phyloP scores from a whole-genome alignment of 768 basidiomycete species.

The Strobilomyces confusus region DNA sequence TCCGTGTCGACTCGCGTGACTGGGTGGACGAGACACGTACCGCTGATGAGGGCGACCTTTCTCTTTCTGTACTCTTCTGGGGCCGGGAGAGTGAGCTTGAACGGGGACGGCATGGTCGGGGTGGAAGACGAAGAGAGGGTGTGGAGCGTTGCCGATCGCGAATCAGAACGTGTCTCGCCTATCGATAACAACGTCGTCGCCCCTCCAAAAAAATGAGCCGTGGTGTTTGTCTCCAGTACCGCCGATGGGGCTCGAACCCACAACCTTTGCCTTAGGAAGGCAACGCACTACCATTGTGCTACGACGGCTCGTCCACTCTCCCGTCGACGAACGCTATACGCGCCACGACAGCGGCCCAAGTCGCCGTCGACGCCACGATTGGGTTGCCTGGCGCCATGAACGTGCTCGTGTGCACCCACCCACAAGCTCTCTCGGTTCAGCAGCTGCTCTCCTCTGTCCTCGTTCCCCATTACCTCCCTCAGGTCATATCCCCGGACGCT shows the following conservation, averaged over 20 bases:
- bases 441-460: conserved; percentile 57
- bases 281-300: conserved; percentile 39
- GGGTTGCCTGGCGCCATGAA: conserved; percentile 43
- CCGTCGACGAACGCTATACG: background rate
- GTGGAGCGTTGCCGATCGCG: conserved; percentile 3
- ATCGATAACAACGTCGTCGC: background rate
- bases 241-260: conserved; percentile 37
- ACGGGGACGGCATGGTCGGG: conserved; percentile 23
- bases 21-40: conserved; percentile 38
- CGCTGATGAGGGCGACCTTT: conserved; percentile 92
- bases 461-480: conserved; percentile 73
- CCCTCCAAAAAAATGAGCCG: conserved; percentile 24
- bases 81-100: conserved; percentile 59
- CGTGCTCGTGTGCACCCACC: conserved; percentile 70
- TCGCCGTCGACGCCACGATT: background rate
- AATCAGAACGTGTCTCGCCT: conserved; percentile 1
- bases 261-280: conserved; percentile 39
- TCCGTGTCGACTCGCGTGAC: background rate
- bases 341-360: background rate
- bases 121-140: background rate
- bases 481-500: conserved; percentile 53
- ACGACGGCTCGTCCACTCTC: conserved; percentile 27
- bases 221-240: conserved; percentile 24
- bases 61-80: conserved; percentile 82
- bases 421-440: conserved; percentile 42